phyloP scores from a whole-genome alignment of 2,329 filamentous ascomycete species.

The Penicillium olsonii region DNA sequence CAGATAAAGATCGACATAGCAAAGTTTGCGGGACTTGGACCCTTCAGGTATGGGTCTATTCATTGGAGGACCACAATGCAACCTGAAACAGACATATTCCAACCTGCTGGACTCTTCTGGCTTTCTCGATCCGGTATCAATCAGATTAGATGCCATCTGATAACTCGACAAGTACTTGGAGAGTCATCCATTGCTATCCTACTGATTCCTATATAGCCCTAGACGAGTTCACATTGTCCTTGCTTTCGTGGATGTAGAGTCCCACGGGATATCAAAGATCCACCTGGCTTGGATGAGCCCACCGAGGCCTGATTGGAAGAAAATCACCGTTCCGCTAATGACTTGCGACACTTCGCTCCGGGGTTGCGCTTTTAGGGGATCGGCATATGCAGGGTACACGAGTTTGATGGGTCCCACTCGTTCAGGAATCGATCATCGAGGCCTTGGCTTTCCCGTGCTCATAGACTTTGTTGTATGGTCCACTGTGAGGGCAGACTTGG shows the following conservation, averaged over 20 bases:
- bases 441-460: not conserved
- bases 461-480: not conserved
- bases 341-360: not conserved
- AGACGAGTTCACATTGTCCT: too few species aligned
- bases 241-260: not conserved
- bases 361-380: not conserved
- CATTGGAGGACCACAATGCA: not conserved
- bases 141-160: slow-evolving; percentile 14
- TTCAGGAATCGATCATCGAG: slow-evolving; percentile 1
- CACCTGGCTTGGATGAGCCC: not conserved
- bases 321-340: slow-evolving; percentile 1
- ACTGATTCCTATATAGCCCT: too few species aligned
- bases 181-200: too few species aligned
- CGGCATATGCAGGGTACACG: not conserved
- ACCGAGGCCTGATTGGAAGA: not conserved
- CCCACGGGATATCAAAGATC: too few species aligned
- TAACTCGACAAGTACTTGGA: not conserved
- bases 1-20: not conserved
- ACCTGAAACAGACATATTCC: not conserved
- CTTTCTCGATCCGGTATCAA: slow-evolving; percentile 10
- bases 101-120: not conserved
- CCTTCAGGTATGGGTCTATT: not conserved
- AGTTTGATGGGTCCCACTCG: not conserved
- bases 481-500: not conserved
- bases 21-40: not conserved